Conservation (phyloP, 768 basidiomycete species). For the Lactifluus subvellereus region DNA sequence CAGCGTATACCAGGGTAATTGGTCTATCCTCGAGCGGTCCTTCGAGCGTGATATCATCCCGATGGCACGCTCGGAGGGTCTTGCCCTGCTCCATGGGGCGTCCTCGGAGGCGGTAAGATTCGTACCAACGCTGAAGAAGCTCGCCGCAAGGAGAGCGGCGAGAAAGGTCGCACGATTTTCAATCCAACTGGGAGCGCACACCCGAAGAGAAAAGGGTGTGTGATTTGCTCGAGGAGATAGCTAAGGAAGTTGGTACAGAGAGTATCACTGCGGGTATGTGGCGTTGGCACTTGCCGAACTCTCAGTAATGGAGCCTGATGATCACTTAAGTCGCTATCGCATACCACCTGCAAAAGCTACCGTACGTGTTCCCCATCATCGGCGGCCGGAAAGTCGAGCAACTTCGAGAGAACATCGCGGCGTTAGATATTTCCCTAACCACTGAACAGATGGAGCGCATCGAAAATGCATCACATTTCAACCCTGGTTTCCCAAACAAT, state of each 20-base stretch:
- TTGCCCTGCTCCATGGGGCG: slow-evolving; percentile 40
- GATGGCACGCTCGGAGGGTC: slow-evolving; percentile 33
- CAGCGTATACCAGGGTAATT: slow-evolving; percentile 33
- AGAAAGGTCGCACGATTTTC: slow-evolving; percentile 32
- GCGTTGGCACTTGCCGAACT: too few relatives aligned
- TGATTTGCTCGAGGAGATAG: slow-evolving; percentile 36
- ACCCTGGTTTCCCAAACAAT: slow-evolving; percentile 36
- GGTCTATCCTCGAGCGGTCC: slow-evolving; percentile 34
- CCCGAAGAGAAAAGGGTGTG: slow-evolving; percentile 33
- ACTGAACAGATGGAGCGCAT: slow-evolving; percentile 39
- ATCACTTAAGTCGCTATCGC: slow-evolving; percentile 37
- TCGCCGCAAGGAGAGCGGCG: slow-evolving; percentile 29
- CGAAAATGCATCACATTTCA: slow-evolving; percentile 37
- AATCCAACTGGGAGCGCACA: slow-evolving; percentile 32
- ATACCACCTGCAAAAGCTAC: slow-evolving; percentile 44
- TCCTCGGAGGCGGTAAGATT: slow-evolving; percentile 37
- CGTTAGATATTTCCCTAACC: slow-evolving; percentile 39
- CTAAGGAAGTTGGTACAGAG: slow-evolving; percentile 34
- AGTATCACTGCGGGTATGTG: slow-evolving; percentile 26
- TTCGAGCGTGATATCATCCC: slow-evolving; percentile 39
- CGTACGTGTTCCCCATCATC: slow-evolving; percentile 43
- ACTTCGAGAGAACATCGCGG: slow-evolving; percentile 40
- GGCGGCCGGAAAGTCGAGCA: slow-evolving; percentile 46
- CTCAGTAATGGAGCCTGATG: not conserved
- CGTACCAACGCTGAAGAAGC: slow-evolving; percentile 36